Conservation (phyloP, 2,329 filamentous ascomycete species). For the Alternaria rosae region DNA sequence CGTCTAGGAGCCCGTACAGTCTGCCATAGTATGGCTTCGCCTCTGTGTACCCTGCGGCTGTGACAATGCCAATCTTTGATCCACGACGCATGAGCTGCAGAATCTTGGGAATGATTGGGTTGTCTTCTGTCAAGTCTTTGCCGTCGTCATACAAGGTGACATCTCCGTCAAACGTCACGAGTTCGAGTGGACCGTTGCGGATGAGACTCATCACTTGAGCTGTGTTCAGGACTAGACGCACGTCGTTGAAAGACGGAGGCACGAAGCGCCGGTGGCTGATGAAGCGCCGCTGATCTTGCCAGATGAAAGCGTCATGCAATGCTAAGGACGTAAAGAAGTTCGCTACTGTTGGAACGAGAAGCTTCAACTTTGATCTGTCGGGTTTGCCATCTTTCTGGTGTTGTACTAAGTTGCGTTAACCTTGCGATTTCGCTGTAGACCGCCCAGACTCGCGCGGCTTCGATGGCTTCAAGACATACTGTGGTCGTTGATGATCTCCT, state of each 20-base stretch:
- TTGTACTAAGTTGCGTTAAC: slow-evolving; percentile 61
- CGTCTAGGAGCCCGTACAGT: slow-evolving; percentile 84
- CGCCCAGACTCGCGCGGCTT: not conserved
- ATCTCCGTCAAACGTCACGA: slow-evolving; percentile 97
- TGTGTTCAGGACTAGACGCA: slow-evolving; percentile 90
- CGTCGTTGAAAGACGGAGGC: slow-evolving; percentile 95
- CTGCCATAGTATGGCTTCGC: slow-evolving; percentile 85
- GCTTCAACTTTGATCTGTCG: slow-evolving; percentile 86
- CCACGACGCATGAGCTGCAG: slow-evolving; percentile 76
- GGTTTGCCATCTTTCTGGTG: slow-evolving; percentile 71
- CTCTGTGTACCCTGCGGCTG: slow-evolving; percentile 92
- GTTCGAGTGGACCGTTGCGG: slow-evolving; percentile 72
- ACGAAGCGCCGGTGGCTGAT: slow-evolving; percentile 94
- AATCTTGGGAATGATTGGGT: slow-evolving; percentile 76
- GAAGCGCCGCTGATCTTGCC: slow-evolving; percentile 83
- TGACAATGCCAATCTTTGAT: slow-evolving; percentile 92
- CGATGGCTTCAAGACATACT: slow-evolving; percentile 60
- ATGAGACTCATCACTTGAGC: slow-evolving; percentile 94
- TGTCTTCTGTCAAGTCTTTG: slow-evolving; percentile 75
- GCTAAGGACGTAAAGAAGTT: slow-evolving; percentile 90
- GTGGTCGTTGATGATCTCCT: slow-evolving; percentile 89
- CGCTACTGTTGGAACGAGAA: slow-evolving; percentile 90
- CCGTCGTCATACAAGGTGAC: slow-evolving; percentile 91
- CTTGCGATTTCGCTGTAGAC: not conserved
- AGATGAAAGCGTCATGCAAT: slow-evolving; percentile 88